Evolutionary conservation across 495 filamentous ascomycete species (phyloP).

Genomic region (Staphylotrichum tortipilum): DNA sequence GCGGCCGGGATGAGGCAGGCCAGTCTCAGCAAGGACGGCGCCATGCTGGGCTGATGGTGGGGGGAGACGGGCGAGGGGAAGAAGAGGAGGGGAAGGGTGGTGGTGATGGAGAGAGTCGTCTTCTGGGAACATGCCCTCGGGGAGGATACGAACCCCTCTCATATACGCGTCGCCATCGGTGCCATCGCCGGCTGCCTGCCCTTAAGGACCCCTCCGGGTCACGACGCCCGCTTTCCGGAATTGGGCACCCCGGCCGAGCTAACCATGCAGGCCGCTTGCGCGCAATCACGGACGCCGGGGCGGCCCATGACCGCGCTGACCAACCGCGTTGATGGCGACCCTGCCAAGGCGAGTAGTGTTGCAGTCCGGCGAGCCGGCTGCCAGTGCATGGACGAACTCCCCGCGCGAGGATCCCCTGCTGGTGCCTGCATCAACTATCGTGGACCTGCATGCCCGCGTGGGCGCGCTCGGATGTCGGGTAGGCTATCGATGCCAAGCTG

Average conservation of each 20-base stretch:
- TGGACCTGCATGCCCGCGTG: neutral
- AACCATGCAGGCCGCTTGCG: conserved; percentile 3
- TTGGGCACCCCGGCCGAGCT: conserved; percentile 4
- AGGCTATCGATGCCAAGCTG: conserved; percentile 1
- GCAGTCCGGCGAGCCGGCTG: neutral
- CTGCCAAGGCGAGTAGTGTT: neutral
- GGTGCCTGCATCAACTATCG: neutral
- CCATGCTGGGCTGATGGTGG: neutral
- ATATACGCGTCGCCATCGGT: neutral
- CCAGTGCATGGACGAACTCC: no score
- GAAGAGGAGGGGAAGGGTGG: no score
- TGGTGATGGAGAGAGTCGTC: neutral
- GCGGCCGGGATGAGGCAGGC: neutral
- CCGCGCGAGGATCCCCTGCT: no score
- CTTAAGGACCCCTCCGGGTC: neutral
- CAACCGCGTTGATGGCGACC: neutral
- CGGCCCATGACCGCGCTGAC: neutral
- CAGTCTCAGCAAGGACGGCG: neutral
- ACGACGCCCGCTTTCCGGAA: conserved; percentile 6
- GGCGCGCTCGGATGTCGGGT: neutral
- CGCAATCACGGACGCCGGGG: neutral
- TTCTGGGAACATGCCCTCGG: neutral
- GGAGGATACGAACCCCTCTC: neutral
- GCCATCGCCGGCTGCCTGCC: neutral
- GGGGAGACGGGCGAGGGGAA: no score